Evolutionary conservation across 108 stramenopile genomes (phyloP), one percentile per base, ranked within the genome.

Genomic region (Cyclotella choctawhatcheeana): DNA sequence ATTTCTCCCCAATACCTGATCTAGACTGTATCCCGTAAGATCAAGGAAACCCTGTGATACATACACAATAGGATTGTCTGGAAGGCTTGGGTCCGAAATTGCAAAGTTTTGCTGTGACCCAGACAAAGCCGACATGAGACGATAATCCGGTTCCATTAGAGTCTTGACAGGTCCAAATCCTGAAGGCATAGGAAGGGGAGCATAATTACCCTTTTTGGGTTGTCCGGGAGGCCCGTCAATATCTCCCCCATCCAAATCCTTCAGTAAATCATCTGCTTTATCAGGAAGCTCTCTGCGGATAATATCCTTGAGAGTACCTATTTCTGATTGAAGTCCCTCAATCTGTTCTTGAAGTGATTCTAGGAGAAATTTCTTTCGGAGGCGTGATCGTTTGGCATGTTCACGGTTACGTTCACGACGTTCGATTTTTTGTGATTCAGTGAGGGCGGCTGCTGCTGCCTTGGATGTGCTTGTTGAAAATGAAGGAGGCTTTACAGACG

Each of bases 31-130:
- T 7, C 99, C 99, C 0, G 99, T 98, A 31, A 99, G 71, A 59
- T 88, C 85, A 48, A 97, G 73, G 72, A 99, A 99, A 55, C 95
- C 95, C 73, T 93, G 92, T 18, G 87, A 88, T 18, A 92, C 92
- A 75, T 95, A 97, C 2, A 97, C 93, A 68, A 97, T 98, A 33
- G 97, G 97, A 81, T 97, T 97, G 86, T 98, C 97, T 21, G 97
- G 97, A 25, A 99, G 83, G 48, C 84, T 93, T 2, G 98, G 97
- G 77, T 99, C 97, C 5, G 94, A 92, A 70, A 99, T 97, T 48
- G 97, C 93, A 82, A 99, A 99, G 82, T 97, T 98, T 79, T 98
- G 99, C 84, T 98, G 93, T 22, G 89, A 90, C 27, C 89, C 90
- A 18, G 87, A 88, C 43, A 93, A 65, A 1, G 92, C 92, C 7